These are phyloP conservation scores for Fusarium mundagurra DNA, from an alignment of 2,329 filamentous ascomycete species.

Conservation along the genomic window DNA sequence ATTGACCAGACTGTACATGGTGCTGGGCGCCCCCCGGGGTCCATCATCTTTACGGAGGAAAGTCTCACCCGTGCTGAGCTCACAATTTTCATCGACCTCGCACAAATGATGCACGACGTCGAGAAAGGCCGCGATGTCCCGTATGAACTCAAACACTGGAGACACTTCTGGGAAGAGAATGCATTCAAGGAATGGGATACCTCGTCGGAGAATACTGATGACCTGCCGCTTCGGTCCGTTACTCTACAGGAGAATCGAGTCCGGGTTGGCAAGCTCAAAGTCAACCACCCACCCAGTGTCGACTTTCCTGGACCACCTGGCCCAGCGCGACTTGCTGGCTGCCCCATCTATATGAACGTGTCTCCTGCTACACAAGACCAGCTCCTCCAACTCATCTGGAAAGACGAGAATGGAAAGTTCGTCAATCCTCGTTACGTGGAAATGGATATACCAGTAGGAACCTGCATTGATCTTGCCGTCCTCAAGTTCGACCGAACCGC, in stretches of 20 bases:
- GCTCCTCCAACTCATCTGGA: background rate
- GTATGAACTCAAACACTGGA: background rate
- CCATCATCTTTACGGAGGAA: too few species aligned
- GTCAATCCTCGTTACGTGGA: background rate
- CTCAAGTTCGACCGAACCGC: background rate
- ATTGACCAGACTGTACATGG: too few species aligned
- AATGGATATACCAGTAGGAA: background rate
- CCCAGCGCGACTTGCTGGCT: background rate
- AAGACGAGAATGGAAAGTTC: background rate
- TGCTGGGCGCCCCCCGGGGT: too few species aligned
- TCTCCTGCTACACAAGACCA: background rate
- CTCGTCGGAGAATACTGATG: background rate
- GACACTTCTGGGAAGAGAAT: background rate
- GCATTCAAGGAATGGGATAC: background rate
- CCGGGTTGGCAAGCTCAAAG: background rate
- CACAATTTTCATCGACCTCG: too few species aligned
- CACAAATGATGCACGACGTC: too few species aligned
- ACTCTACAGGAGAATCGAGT: background rate
- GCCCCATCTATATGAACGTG: background rate
- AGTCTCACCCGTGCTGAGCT: too few species aligned
- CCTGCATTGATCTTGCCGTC: rapidly evolving
- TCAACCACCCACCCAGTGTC: background rate
- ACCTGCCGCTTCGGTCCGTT: background rate
- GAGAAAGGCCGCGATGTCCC: too few species aligned
- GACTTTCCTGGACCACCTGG: background rate